These are phyloP conservation scores for Pilatotrama ljubarskyi DNA, from an alignment of 768 basidiomycete species.

Conservation along the genomic window DNA sequence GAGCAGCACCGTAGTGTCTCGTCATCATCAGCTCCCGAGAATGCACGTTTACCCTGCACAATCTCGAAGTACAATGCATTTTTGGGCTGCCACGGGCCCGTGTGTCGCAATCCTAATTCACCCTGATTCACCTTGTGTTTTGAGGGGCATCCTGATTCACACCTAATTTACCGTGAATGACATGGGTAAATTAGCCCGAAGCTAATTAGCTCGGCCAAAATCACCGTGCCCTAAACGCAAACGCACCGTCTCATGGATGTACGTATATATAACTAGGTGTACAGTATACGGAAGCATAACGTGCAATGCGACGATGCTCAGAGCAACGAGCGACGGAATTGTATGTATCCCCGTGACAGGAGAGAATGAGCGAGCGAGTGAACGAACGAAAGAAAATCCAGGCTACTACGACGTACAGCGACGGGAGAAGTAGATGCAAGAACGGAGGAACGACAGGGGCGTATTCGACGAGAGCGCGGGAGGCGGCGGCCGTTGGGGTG, in stretches of 20 bases:
- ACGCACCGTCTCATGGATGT: not conserved
- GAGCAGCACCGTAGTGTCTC: no score
- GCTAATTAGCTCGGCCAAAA: no score
- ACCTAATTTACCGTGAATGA: no score
- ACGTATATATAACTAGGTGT: conserved; percentile 22
- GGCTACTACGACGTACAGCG: conserved; percentile 9
- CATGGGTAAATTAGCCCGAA: no score
- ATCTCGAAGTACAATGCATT: no score
- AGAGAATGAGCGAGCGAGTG: not conserved
- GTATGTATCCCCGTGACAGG: conserved; percentile 11
- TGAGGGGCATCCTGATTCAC: no score
- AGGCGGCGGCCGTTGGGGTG: not conserved
- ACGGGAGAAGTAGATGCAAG: not conserved
- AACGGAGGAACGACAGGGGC: not conserved
- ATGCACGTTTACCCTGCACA: no score
- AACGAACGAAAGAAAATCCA: conserved; percentile 12
- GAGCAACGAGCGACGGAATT: conserved; percentile 18
- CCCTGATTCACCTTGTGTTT: no score
- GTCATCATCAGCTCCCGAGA: no score
- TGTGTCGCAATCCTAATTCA: no score
- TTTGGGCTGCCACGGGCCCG: no score
- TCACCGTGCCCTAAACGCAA: not conserved
- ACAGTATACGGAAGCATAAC: conserved; percentile 17
- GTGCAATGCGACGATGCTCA: conserved; percentile 19
- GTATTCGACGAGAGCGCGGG: not conserved